A percentile compares a stretch with the other conserved stretches of the same genome.
Conservation (phyloP, 768 basidiomycete genomes). For the Lactarius pseudohatsudake region DNA sequence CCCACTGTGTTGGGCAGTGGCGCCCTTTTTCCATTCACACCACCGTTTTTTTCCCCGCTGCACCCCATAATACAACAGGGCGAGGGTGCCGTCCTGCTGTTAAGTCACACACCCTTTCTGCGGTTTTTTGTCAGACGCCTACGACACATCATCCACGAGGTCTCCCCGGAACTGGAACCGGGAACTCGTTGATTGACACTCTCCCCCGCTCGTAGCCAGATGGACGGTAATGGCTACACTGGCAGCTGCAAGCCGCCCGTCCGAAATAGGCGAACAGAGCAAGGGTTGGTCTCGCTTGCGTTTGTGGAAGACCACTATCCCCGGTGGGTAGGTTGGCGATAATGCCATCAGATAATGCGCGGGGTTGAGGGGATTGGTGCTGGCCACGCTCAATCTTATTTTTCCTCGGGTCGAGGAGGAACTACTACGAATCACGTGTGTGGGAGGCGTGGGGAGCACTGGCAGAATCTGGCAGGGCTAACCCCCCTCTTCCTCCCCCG, state of each 20-base stretch:
- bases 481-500: not conserved
- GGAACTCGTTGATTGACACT: not conserved
- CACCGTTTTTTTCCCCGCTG: not conserved
- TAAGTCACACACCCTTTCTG: slow-evolving; percentile 2
- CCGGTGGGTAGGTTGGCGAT: not conserved
- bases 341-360: slow-evolving; percentile 1
- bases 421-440: slow-evolving; percentile 16
- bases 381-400: not conserved
- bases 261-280: not conserved
- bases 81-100: not conserved
- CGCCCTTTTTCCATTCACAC: not conserved
- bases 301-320: not conserved
- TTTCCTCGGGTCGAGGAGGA: not conserved
- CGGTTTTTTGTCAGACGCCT: not conserved
- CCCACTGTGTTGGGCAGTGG: slow-evolving; percentile 1
- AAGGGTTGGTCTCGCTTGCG: not conserved
- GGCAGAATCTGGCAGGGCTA: not conserved
- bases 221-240: not conserved
- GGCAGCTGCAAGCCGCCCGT: not conserved
- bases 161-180: not conserved
- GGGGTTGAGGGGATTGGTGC: slow-evolving; percentile 10
- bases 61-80: not conserved
- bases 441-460: not conserved
- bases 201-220: not conserved
- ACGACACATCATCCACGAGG: not conserved